A percentile compares a stretch with the other conserved stretches of the same genome.
These are phyloP conservation scores for Colletotrichum lentis DNA, from an alignment of 2,329 filamentous ascomycete species.

Conservation along the genomic window DNA sequence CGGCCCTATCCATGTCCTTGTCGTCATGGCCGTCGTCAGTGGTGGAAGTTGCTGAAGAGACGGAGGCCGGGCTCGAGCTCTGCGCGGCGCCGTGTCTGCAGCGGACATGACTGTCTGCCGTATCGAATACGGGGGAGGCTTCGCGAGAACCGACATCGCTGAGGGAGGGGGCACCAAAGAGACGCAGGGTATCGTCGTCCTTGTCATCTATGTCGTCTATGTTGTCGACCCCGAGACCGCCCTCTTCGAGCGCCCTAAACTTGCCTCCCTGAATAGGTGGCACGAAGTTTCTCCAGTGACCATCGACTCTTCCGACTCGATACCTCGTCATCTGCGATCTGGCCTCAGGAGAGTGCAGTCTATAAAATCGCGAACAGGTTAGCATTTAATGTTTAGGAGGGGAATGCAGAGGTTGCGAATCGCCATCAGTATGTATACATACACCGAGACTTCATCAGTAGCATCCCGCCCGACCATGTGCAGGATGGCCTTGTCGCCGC, in stretches of 20 bases:
- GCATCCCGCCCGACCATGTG: conserved; percentile 96
- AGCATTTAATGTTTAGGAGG: not conserved
- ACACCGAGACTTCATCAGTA: conserved; percentile 93
- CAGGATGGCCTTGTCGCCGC: conserved; percentile 86
- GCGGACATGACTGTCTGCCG: conserved; percentile 43
- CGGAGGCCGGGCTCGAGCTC: conserved; percentile 54
- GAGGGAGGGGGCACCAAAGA: conserved; percentile 48
- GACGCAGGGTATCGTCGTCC: conserved; percentile 34
- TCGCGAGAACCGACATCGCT: conserved; percentile 63
- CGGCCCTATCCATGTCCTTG: conserved; percentile 60
- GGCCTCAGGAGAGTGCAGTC: conserved; percentile 83
- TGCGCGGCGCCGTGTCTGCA: conserved; percentile 42
- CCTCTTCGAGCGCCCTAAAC: conserved; percentile 61
- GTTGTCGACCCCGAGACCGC: conserved; percentile 48
- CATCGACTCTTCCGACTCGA: conserved; percentile 82
- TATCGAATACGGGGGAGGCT: conserved; percentile 61
- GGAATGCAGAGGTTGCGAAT: not conserved
- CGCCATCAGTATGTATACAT: conserved; percentile 48
- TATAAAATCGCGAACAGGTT: conserved; percentile 47
- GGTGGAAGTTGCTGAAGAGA: conserved; percentile 65
- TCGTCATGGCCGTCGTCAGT: conserved; percentile 54
- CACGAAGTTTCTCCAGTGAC: conserved; percentile 84
- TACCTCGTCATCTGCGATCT: conserved; percentile 80
- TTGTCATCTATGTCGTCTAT: conserved; percentile 42
- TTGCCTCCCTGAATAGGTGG: conserved; percentile 91